Base-by-base conservation (phyloP, 1,139 yeast genomes). In the Sugiyamaella pinicola region DNA sequence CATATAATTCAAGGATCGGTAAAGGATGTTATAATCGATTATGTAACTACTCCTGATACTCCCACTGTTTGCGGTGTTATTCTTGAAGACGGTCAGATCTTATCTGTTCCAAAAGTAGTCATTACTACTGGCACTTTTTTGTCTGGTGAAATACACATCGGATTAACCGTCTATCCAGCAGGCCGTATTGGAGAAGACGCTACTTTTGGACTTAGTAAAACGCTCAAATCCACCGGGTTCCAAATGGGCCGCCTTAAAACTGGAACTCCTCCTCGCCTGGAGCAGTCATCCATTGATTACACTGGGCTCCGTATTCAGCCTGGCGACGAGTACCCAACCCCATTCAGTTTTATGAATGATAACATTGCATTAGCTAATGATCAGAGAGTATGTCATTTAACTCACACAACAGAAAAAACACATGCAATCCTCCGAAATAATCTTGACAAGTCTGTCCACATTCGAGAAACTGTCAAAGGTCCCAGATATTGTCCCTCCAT, bases 401-500 rank as follows among this genome's bases (percentile, higher is more conserved):
- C 99, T 0, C 68, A 77, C 37, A 93, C 99, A 0, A 90, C 90
- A 0, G 80, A 82, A 0, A 82, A 77, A 44, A 75, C 95, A 53
- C 98, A 91, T 65, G 76, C 83, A 7, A 70, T 89, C 26, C 75
- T 95, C 24, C 73, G 83, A 15, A 73, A 77, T 1, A 91, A 93
- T 65, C 75, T 95, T 49, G 85, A 88, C 64, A 80, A 86, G 64
- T 85, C 96, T 2, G 81, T 93, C 10, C 99, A 95, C 68, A 91
- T 95, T 33, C 74, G 91, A 57, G 99, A 95, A 72, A 86, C 96
- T 0, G 96, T 93, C 6, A 89, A 88, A 63, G 99, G 99, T 0
- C 99, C 99, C 1, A 74, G 99, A 26, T 95, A 95, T 68, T 95
- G 99, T 70, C 99, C 99, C 0, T 91, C 98, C 0, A 83, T 95